Evolutionary conservation across 495 filamentous ascomycete species (phyloP).

Genomic region (Aspergillus ellipticus): DNA sequence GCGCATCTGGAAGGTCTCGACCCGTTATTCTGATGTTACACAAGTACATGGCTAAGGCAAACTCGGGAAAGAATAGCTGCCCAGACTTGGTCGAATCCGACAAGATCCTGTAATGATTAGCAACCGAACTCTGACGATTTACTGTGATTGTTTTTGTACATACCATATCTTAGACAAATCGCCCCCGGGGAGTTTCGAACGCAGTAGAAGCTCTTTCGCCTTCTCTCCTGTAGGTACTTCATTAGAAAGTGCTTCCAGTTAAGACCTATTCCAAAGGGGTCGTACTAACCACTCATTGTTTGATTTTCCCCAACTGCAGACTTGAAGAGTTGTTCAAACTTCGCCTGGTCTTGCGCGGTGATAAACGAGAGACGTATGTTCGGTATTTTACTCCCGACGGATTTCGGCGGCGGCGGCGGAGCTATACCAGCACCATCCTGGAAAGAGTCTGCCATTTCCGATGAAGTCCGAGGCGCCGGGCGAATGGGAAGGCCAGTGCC

Average conservation of each 20-base stretch:
- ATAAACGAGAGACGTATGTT: slow-evolving; percentile 94
- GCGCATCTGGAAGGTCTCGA: slow-evolving; percentile 65
- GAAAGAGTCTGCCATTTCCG: slow-evolving; percentile 84
- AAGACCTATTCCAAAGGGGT: background rate
- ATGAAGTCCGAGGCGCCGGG: slow-evolving; percentile 60
- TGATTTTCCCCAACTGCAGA: slow-evolving; percentile 84
- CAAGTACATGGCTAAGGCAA: slow-evolving; percentile 97
- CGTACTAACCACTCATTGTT: slow-evolving; percentile 69
- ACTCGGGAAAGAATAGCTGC: slow-evolving; percentile 95
- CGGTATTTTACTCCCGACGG: slow-evolving; percentile 67
- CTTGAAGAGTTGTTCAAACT: slow-evolving; percentile 98
- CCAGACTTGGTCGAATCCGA: slow-evolving; percentile 96
- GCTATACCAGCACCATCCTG: slow-evolving; percentile 39
- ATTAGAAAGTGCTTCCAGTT: slow-evolving; percentile 16
- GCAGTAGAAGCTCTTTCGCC: slow-evolving; percentile 79
- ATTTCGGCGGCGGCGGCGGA: slow-evolving; percentile 53
- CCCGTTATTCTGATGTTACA: slow-evolving; percentile 91
- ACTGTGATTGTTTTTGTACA: slow-evolving; percentile 14
- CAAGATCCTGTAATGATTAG: slow-evolving; percentile 61
- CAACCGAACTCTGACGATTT: background rate
- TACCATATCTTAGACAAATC: slow-evolving; percentile 86
- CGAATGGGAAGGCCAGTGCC: slow-evolving; percentile 39
- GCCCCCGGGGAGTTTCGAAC: slow-evolving; percentile 80
- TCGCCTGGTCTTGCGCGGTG: slow-evolving; percentile 90
- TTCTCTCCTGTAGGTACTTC: slow-evolving; percentile 58